A percentile compares a stretch with the other conserved stretches of the same genome.
Evolutionary conservation across 2,329 filamentous ascomycete species (phyloP).

Genomic region (Rasamsonia emersonii): DNA sequence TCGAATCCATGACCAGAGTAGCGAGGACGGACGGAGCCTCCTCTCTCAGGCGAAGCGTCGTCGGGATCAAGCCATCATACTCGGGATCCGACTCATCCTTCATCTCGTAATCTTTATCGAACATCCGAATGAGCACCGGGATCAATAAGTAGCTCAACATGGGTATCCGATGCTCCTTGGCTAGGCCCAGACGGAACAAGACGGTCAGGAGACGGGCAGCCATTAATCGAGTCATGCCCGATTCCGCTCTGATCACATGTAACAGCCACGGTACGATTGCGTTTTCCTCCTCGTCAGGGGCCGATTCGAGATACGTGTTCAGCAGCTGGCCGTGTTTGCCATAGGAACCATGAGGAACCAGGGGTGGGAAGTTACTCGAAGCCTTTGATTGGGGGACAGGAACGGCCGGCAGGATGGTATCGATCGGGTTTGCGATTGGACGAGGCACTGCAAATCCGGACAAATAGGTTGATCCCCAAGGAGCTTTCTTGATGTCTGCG

Average conservation of each 20-base stretch:
- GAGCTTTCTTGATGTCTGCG: slow-evolving; percentile 40
- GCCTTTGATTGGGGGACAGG: slow-evolving; percentile 26
- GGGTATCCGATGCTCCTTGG: slow-evolving; percentile 55
- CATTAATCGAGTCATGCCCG: slow-evolving; percentile 54
- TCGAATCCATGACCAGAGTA: slow-evolving; percentile 67
- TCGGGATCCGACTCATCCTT: slow-evolving; percentile 31
- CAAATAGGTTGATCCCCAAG: slow-evolving; percentile 47
- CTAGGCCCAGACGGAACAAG: slow-evolving; percentile 60
- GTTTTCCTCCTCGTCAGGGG: slow-evolving; percentile 56
- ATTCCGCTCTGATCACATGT: slow-evolving; percentile 49
- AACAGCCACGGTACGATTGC: slow-evolving; percentile 67
- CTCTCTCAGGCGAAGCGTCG: slow-evolving; percentile 52
- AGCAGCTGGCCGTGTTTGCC: slow-evolving; percentile 29
- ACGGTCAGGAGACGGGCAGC: slow-evolving; percentile 61
- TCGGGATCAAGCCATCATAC: slow-evolving; percentile 30
- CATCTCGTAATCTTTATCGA: slow-evolving; percentile 45
- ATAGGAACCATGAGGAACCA: slow-evolving; percentile 35
- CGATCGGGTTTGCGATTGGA: slow-evolving; percentile 49
- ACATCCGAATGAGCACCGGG: slow-evolving; percentile 59
- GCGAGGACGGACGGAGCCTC: slow-evolving; percentile 68
- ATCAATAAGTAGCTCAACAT: slow-evolving; percentile 60
- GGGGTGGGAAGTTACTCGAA: slow-evolving; percentile 45
- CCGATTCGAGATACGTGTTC: slow-evolving; percentile 28
- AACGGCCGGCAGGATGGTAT: slow-evolving; percentile 53
- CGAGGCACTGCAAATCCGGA: slow-evolving; percentile 42